Evolutionary conservation across 2,329 filamentous ascomycete genomes (phyloP), one percentile per base, ranked within the genome.

Genomic region (Lasiodiplodia gonubiensis): DNA sequence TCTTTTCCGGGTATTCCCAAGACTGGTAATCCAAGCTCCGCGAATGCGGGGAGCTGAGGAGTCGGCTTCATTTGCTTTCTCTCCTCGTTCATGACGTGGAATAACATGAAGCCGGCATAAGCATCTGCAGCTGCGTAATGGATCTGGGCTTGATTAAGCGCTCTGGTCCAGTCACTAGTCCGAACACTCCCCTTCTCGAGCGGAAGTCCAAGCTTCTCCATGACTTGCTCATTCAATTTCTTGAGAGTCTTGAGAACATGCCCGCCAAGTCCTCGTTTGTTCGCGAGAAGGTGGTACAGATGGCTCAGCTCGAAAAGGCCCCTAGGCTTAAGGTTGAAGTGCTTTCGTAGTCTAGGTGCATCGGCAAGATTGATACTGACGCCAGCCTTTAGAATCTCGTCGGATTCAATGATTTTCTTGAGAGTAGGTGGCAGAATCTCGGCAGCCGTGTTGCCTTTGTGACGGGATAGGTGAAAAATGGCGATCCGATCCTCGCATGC

Each of bases 241-340:
- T 94, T 89, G 6, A 88, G 79, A 61, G 76, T 84, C 74, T 88
- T 92, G 77, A 92, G 91, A 74, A 94, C 87, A 18, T 84, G 35
- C 2, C 61, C 67, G 5, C 46, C 21, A 8, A 57, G 35, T 3
- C 16, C 52, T 14, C 61, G 61, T 16, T 46, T 76, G 2, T 82
- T 76, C 69, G 89, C 93, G 70, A 97, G 86, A 12, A 97, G 81
- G 71, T 88, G 92, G 78, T 94, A 90, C 27, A 97, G 80, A 74
- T 97, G 91, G 75, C 91, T 94, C 8, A 97, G 84, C 79, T 97
- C 94, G 69, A 97, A 87, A 4, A 92, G 81, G 0, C 91, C 91
- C 60, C 82, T 85, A 1, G 89, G 82, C 0, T 90, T 76, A 30
- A 97, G 84, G 0, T 80, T 82, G 3, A 97, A 84, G 70, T 82